Base-by-base conservation (phyloP, 305 asterid species). In the Striga hermonthica region DNA sequence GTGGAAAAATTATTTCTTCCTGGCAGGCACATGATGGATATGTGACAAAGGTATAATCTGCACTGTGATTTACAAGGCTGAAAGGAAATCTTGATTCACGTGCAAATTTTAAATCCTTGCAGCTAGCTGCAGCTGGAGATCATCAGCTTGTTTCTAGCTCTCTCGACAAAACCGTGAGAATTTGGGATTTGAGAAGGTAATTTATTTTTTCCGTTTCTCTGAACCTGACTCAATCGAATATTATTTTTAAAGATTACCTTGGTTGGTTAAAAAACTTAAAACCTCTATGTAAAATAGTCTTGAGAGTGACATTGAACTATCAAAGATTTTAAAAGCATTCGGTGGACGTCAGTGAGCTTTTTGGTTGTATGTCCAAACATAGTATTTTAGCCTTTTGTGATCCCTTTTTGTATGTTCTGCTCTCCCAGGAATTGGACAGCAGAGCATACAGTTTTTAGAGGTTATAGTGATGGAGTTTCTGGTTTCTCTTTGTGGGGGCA, bases 1-100 rank as follows among this genome's bases (percentile, higher is more conserved):
- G 95, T 76, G 99, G 97, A 68, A 82, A 81, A 70, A 78, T 86
- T 60, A 86, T 88, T 74, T 72, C 95, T 31, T 82, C 93, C 47
- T 90, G 99, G 99, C 95, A 90, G 80, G 99, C 95, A 72, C 97
- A 93, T 81, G 97, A 93, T 81, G 97, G 97, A 72, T 93, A 82
- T 70, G 87, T 93, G 78, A 93, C 97, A 62, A 85, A 93, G 97
- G 99, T 93, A 90, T 68, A 38, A 40, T 66, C 65, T 60, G 28
- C 36, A 55, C 36, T 54, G 59, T 57, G 72, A 70, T 34, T 65
- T 48, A 53, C 22, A 67, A 36, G 65, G 41, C 34, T 69, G 13
- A 50, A 31, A 71, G 40, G 57, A 52, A 62, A 57, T 53, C 34
- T 47, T 47, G 40, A 49, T 65, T 70, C 67, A 75, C 58, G 37